Conservation (phyloP, 441 rosid genomes). For the Lepidium campestre region DNA sequence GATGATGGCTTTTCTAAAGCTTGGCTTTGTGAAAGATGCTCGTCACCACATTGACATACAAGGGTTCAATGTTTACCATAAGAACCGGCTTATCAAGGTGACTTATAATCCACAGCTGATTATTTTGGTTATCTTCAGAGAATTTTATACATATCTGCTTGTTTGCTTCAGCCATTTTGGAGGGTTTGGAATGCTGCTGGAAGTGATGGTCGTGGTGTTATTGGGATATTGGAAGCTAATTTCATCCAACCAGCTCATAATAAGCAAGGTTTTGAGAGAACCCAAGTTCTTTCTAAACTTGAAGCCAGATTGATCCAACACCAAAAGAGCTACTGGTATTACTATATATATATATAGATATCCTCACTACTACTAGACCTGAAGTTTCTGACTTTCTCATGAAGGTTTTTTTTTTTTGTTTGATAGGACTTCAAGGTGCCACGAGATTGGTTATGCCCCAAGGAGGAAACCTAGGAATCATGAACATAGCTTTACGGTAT, state of each 20-base stretch:
- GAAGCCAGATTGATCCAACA: slow-evolving; percentile 45
- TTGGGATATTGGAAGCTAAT: slow-evolving; percentile 83
- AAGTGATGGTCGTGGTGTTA: slow-evolving; percentile 75
- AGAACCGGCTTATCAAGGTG: slow-evolving; percentile 81
- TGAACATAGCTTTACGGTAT: neutral
- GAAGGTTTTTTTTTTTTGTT: neutral
- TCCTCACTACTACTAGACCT: neutral
- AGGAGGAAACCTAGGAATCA: slow-evolving; percentile 28
- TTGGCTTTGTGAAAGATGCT: slow-evolving; percentile 87
- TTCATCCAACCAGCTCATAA: slow-evolving; percentile 95
- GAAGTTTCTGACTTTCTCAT: neutral
- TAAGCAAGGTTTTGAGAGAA: slow-evolving; percentile 88
- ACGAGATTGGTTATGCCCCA: slow-evolving; percentile 59
- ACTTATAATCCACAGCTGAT: neutral
- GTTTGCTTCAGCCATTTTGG: slow-evolving; percentile 68
- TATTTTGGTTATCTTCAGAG: neutral
- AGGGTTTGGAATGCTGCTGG: slow-evolving; percentile 86
- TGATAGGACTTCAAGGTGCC: slow-evolving; percentile 47
- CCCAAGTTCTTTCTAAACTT: slow-evolving; percentile 66
- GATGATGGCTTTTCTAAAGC: slow-evolving; percentile 46
- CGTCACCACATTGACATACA: slow-evolving; percentile 62
- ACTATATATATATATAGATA: no score
- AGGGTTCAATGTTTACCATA: slow-evolving; percentile 80
- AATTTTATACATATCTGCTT: neutral
- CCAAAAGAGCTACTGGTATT: slow-evolving; percentile 64